A percentile compares a stretch with the other conserved stretches of the same genome.
Conservation (phyloP, 2,329 filamentous ascomycete genomes). For the Rutstroemia sp. region DNA sequence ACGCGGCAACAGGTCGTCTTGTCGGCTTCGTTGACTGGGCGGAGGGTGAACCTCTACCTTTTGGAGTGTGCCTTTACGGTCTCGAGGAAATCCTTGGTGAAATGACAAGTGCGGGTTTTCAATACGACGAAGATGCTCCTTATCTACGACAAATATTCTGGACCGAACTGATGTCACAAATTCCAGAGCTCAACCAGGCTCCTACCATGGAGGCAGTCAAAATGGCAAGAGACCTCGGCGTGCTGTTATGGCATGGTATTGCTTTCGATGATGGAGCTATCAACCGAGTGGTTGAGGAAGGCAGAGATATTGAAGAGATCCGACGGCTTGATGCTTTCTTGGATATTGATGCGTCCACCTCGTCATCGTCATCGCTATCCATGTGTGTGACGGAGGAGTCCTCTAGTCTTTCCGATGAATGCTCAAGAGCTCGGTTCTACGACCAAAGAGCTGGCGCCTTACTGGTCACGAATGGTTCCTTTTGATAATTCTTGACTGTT, state of each 20-base stretch:
- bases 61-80: constrained; percentile 52
- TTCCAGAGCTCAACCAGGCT: constrained; percentile 25
- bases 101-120: constrained; percentile 27
- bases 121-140: constrained; percentile 38
- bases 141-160: constrained; percentile 44
- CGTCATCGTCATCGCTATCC: background rate
- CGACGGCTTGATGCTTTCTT: constrained; percentile 37
- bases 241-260: constrained; percentile 56
- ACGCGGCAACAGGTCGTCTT: constrained; percentile 36
- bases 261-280: constrained; percentile 55
- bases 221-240: constrained; percentile 43
- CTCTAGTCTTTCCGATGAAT: background rate
- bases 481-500: too few species aligned
- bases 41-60: constrained; percentile 53
- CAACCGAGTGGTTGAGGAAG: constrained; percentile 47
- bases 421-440: too few species aligned
- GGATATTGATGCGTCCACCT: background rate
- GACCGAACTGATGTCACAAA: constrained; percentile 32
- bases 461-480: too few species aligned
- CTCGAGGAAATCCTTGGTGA: constrained; percentile 52
- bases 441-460: too few species aligned
- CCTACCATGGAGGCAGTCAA: constrained; percentile 30
- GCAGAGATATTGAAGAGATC: constrained; percentile 45
- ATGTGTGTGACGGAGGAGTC: background rate
- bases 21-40: constrained; percentile 57